Evolutionary conservation across 371 early-diverging fungal species (phyloP), one percentile per base, ranked within the genome.

Genomic region (Parasitella parasitica): DNA sequence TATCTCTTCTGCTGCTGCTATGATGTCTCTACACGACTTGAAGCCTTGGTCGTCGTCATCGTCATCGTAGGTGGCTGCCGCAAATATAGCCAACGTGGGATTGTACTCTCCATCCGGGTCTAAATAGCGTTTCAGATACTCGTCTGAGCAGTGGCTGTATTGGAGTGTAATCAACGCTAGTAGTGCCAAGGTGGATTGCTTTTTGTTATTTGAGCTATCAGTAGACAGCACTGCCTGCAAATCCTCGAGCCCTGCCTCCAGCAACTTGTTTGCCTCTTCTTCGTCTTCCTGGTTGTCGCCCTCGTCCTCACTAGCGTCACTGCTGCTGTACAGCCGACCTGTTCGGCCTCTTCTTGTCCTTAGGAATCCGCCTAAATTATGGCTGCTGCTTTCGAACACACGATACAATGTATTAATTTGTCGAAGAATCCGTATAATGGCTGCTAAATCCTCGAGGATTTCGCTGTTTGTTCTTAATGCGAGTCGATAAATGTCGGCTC

Each of bases 71-170:
- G 43, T 59, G 11, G 66, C 70, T 11, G 70, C 70, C 4, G 70
- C 70, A 49, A 70, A 61, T 7, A 70, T 55, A 18, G 70, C 62
- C n/a, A 70, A 34, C 4, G 22, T 55, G 2, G 62, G 66, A 34
- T 70, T 38, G 26, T 56, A 70, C 8, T 66, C 63, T 0, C 70
- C 70, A 56, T 70, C 53, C n/a, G 70, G 63, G 49, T 65, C 63
- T 6, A 70, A 58, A 35, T 63, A 70, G 1, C 58, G 59, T 43
- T 27, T 53, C 4, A 70, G 35, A n/a, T 63, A 70, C 0, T 38
- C 36, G 7, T 61, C 58, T 13, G 64, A 57, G 28, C 64, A 60
- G 8, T 54, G 53, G 8, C 22, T 52, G 34, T 54, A 53, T 9
- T 60, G 64, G 24, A 57, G 57, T 22, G 69, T 69, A 16, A 69